Percentiles rank a stretch among this genome's conserved stretches.
Conservation (phyloP, 495 filamentous ascomycete species). For the Collariella sp. region DNA sequence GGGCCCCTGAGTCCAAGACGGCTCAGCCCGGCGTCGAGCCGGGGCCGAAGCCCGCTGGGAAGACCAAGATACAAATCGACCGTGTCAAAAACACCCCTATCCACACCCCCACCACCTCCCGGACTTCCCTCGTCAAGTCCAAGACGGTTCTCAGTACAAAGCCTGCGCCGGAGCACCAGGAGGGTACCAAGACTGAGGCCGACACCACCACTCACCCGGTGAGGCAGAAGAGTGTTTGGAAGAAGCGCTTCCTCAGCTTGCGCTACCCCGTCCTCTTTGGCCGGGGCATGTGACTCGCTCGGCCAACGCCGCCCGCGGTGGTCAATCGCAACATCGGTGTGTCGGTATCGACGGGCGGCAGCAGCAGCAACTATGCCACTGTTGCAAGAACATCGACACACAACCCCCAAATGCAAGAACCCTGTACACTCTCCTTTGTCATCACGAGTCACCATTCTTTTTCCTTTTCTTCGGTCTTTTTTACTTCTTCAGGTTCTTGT, state of each 20-base stretch:
- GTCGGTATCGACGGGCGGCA: conserved; percentile 3
- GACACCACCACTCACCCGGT: conserved; percentile 5
- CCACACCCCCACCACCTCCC: conserved; percentile 9
- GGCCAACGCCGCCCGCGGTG: background rate
- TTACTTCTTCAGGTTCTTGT: background rate
- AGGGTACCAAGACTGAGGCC: conserved; percentile 10
- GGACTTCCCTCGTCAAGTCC: conserved; percentile 6
- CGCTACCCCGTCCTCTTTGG: conserved; percentile 24
- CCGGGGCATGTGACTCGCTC: conserved; percentile 24
- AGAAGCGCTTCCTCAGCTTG: conserved; percentile 20
- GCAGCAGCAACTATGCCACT: background rate
- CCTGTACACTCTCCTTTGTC: conserved; percentile 26
- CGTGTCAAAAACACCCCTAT: conserved; percentile 6
- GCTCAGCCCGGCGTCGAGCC: conserved; percentile 20
- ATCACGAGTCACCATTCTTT: conserved; percentile 10
- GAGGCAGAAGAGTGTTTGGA: conserved; percentile 25
- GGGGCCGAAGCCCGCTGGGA: conserved; percentile 19
- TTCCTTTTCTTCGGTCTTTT: background rate
- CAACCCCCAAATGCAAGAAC: conserved; percentile 19
- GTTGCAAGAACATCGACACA: conserved; percentile 1
- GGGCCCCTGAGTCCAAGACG: conserved; percentile 20
- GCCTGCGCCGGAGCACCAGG: conserved; percentile 10
- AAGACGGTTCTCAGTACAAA: conserved; percentile 11
- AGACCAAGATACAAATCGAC: conserved; percentile 7
- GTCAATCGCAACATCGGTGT: background rate